A percentile compares a stretch with the other conserved stretches of the same genome.
These are phyloP conservation scores for Biscogniauxia marginata DNA, from an alignment of 2,329 filamentous ascomycete genomes.

Conservation along the genomic window DNA sequence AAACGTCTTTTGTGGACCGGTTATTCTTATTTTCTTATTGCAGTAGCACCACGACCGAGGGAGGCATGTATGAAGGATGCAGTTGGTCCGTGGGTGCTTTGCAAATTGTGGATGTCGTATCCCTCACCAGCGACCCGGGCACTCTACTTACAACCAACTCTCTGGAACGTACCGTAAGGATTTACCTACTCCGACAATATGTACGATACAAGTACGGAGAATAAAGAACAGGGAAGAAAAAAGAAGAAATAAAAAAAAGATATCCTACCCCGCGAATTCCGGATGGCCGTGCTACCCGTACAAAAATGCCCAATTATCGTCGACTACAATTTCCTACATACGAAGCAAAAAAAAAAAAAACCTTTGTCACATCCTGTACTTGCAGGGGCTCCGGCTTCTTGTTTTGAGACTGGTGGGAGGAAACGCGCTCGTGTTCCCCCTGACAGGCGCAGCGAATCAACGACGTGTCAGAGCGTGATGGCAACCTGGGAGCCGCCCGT, in stretches of 20 bases:
- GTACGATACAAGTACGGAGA: background rate
- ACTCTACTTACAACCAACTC: background rate
- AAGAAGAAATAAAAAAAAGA: conserved; percentile 5
- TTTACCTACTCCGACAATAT: background rate
- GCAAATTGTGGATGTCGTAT: background rate
- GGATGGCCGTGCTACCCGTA: conserved; percentile 1
- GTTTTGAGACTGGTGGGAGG: conserved; percentile 29
- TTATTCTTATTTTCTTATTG: background rate
- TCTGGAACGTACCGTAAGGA: background rate
- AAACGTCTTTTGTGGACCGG: background rate
- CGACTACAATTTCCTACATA: conserved; percentile 14
- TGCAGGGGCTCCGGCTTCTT: conserved; percentile 21
- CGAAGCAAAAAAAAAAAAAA: too few relatives aligned
- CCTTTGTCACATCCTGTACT: conserved; percentile 26
- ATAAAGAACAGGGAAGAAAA: conserved; percentile 1
- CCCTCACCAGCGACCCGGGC: background rate
- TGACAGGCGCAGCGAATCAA: conserved; percentile 26
- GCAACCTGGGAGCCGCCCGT: conserved; percentile 7
- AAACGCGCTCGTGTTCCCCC: conserved; percentile 29
- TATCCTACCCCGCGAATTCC: conserved; percentile 4
- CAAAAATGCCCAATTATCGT: conserved; percentile 21
- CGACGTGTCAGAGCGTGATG: conserved; percentile 24
- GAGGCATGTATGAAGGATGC: background rate
- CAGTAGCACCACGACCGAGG: background rate
- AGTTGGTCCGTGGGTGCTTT: background rate